Evolutionary conservation across 148 eudicot genomes (phyloP).

Genomic region (Persicaria tinctoria): DNA sequence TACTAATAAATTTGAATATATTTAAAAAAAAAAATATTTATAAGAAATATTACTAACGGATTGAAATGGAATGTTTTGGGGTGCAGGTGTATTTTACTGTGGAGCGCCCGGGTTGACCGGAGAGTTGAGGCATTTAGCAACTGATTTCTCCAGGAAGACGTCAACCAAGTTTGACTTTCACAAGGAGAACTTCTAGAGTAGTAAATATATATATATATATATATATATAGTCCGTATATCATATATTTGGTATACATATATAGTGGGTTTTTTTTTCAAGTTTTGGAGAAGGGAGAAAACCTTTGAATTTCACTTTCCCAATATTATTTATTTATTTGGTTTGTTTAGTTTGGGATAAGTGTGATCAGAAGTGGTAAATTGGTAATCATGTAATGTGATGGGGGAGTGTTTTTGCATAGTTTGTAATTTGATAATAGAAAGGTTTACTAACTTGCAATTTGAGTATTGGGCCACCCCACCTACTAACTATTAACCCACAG

Average conservation of each 20-base stretch:
- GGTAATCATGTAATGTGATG: neutral
- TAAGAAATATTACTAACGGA: neutral
- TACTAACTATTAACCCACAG: no score
- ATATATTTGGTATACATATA: neutral
- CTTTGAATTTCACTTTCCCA: neutral
- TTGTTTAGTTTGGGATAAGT: neutral
- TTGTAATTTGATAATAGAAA: neutral
- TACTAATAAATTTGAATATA: no score
- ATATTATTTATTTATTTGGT: conserved; percentile 1
- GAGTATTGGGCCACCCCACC: no score
- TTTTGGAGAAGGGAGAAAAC: neutral
- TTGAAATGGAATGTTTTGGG: neutral
- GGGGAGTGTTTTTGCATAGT: neutral
- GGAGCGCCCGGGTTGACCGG: conserved; percentile 37
- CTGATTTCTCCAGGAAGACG: conserved; percentile 35
- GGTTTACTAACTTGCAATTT: no score
- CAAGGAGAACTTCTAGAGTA: conserved; percentile 37
- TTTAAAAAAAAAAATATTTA: no score
- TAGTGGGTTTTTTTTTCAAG: neutral
- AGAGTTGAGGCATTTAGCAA: conserved; percentile 27
- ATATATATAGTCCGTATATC: neutral
- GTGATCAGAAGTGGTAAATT: neutral
- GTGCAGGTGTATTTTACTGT: conserved; percentile 46
- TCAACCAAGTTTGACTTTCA: conserved; percentile 42
- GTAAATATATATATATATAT: neutral